Percentiles rank a stretch among this genome's conserved stretches.
phyloP scores from a whole-genome alignment of 169 alveolate genomes.

The Plasmodium knowlesi region DNA sequence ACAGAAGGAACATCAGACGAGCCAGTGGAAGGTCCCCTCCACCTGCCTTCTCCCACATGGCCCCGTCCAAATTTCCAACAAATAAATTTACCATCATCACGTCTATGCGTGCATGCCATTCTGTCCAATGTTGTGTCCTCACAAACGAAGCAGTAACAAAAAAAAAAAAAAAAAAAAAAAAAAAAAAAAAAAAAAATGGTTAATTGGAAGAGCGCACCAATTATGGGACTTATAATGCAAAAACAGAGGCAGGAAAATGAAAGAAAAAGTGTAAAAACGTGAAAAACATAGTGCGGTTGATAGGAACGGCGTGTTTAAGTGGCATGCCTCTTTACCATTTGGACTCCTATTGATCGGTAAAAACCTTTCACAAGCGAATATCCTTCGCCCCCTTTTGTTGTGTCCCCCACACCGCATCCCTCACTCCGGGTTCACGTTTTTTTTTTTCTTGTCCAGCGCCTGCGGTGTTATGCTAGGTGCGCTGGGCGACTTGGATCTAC shows the following conservation, averaged over 20 bases:
- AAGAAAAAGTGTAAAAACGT: neutral
- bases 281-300: neutral
- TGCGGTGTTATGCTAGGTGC: conserved; percentile 25
- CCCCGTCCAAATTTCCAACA: neutral
- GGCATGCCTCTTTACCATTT: too few relatives aligned
- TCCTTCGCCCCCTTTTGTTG: neutral
- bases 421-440: neutral
- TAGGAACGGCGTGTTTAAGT: neutral
- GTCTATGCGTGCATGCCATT: neutral
- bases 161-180: neutral
- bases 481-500: conserved; percentile 67
- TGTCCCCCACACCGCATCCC: neutral
- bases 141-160: neutral
- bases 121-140: neutral
- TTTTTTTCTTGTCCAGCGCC: conserved; percentile 28
- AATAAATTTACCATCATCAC: neutral
- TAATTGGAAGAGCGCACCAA: neutral
- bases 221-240: neutral
- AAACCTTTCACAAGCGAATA: neutral
- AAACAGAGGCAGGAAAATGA: neutral
- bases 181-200: neutral
- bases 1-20: neutral
- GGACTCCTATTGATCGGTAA: neutral
- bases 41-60: neutral
- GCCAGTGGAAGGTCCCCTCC: neutral